Conservation (phyloP, 2,329 filamentous ascomycete species). For the Apiospora pterosperma region DNA sequence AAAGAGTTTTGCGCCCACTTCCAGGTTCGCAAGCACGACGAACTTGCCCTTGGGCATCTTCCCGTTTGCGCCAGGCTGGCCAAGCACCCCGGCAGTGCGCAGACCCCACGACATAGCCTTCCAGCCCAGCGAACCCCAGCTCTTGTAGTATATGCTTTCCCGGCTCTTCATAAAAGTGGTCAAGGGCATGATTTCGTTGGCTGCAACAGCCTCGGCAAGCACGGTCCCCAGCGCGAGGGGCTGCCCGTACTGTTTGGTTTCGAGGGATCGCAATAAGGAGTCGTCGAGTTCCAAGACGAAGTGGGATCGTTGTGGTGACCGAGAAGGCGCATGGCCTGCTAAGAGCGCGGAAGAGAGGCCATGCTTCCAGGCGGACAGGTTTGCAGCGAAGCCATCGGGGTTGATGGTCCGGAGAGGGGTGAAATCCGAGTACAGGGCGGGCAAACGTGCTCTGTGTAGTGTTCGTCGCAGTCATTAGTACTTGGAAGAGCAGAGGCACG, state of each 20-base stretch:
- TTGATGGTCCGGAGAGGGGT: conserved; percentile 70
- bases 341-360: conserved; percentile 68
- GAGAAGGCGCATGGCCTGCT: conserved; percentile 49
- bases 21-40: conserved; percentile 62
- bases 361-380: conserved; percentile 74
- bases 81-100: conserved; percentile 29
- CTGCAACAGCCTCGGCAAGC: conserved; percentile 68
- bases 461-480: not conserved
- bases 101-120: conserved; percentile 36
- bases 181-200: conserved; percentile 67
- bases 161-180: conserved; percentile 62
- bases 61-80: conserved; percentile 32
- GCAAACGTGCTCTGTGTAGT: conserved; percentile 64
- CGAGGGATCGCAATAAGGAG: conserved; percentile 65
- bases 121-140: conserved; percentile 67
- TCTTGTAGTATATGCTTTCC: conserved; percentile 69
- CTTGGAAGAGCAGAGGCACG: not conserved
- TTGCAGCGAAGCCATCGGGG: conserved; percentile 80
- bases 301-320: conserved; percentile 39
- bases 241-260: conserved; percentile 73
- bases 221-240: conserved; percentile 79
- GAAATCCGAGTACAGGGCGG: conserved; percentile 88
- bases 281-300: conserved; percentile 56
- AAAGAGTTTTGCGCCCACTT: conserved; percentile 55
- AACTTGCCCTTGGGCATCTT: conserved; percentile 59